Evolutionary conservation across 2,329 filamentous ascomycete genomes (phyloP).

Genomic region (Fonsecaea nubica): DNA sequence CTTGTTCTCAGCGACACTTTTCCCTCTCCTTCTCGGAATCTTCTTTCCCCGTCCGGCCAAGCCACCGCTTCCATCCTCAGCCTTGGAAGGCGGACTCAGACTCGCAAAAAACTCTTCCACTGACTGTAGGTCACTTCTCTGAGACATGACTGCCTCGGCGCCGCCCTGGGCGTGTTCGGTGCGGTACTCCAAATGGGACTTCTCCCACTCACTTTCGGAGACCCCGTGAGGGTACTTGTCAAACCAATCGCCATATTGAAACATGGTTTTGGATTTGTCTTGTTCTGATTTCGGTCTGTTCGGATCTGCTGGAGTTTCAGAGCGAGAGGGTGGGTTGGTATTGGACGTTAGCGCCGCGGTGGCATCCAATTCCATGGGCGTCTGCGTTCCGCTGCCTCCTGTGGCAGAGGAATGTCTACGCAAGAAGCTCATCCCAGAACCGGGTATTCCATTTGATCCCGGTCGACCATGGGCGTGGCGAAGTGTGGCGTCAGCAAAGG

Average conservation of each 20-base stretch:
- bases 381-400: constrained; percentile 17
- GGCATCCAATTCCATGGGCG: constrained; percentile 32
- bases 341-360: constrained; percentile 21
- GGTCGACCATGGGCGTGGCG: constrained; percentile 25
- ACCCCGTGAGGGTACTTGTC: constrained; percentile 92
- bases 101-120: constrained; percentile 93
- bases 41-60: constrained; percentile 52
- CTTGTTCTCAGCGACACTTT: constrained; percentile 46
- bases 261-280: constrained; percentile 54
- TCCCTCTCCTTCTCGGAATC: constrained; percentile 48
- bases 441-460: neutral
- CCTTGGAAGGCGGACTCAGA: constrained; percentile 67
- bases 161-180: constrained; percentile 73
- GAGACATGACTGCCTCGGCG: constrained; percentile 86
- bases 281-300: constrained; percentile 8
- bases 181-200: constrained; percentile 70
- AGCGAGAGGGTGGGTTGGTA: constrained; percentile 28
- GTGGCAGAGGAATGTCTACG: constrained; percentile 21
- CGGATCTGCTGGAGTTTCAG: constrained; percentile 28
- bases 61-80: constrained; percentile 43
- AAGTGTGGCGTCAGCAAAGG: constrained; percentile 77
- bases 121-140: constrained; percentile 88
- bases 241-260: constrained; percentile 98
- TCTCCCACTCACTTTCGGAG: constrained; percentile 80
- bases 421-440: constrained; percentile 1